phyloP scores from a whole-genome alignment of 148 eudicot species.

The Rhododendron vialii region DNA sequence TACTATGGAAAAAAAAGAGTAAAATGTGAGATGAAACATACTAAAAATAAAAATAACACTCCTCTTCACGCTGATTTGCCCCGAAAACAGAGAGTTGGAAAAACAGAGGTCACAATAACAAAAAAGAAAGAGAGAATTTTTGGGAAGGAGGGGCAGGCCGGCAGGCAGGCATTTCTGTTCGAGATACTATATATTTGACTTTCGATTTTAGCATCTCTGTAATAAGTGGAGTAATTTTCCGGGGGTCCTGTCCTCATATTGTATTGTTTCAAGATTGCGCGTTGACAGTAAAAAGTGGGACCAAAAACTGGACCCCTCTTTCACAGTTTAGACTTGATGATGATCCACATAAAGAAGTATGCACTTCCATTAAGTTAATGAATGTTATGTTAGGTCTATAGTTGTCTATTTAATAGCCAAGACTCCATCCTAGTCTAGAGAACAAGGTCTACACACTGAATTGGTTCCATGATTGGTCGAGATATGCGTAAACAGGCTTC shows the following conservation, averaged over 20 bases:
- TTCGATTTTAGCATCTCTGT: background rate
- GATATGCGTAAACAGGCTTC: too few species aligned
- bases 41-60: too few species aligned
- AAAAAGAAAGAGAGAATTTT: background rate
- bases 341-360: background rate
- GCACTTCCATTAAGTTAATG: background rate
- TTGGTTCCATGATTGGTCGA: background rate
- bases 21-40: background rate
- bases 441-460: too few species aligned
- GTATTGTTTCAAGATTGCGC: conserved; percentile 4
- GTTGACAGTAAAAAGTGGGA: background rate
- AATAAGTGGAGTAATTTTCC: too few species aligned
- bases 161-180: background rate
- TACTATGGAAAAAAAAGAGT: background rate
- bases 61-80: background rate
- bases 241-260: background rate
- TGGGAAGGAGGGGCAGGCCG: background rate
- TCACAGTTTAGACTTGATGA: background rate
- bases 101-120: background rate
- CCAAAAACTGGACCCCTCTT: background rate
- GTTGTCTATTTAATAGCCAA: background rate
- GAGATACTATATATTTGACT: background rate
- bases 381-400: background rate
- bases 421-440: background rate
- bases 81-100: background rate